These are phyloP conservation scores for Pseudoscleropodium purum DNA, from an alignment of 225 moss, liverwort and hornwort genomes.

Conservation along the genomic window DNA sequence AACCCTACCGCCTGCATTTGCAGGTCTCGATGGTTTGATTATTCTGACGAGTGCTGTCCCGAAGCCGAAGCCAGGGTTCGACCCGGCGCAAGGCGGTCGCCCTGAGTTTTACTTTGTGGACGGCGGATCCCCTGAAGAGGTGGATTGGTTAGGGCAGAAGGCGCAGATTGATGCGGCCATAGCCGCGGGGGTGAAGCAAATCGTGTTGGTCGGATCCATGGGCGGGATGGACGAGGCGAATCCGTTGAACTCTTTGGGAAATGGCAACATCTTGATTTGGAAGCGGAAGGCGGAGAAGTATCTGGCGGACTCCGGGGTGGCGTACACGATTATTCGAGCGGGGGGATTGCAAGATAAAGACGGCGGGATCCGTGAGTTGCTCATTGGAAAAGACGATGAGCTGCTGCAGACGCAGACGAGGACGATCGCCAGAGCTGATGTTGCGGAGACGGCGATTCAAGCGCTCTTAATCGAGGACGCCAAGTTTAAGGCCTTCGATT, in stretches of 20 bases:
- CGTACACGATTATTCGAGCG: slow-evolving; percentile 86
- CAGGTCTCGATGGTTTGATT: slow-evolving; percentile 56
- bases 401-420: slow-evolving; percentile 58
- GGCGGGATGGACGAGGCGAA: slow-evolving; percentile 69
- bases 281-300: slow-evolving; percentile 88
- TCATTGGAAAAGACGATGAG: slow-evolving; percentile 64
- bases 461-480: slow-evolving; percentile 74
- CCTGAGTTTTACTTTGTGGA: slow-evolving; percentile 84
- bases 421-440: slow-evolving; percentile 58
- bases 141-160: slow-evolving; percentile 90
- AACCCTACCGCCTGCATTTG: slow-evolving; percentile 35
- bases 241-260: slow-evolving; percentile 63
- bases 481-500: slow-evolving; percentile 66
- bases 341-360: slow-evolving; percentile 83
- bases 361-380: slow-evolving; percentile 66
- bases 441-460: slow-evolving; percentile 63
- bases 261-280: slow-evolving; percentile 86
- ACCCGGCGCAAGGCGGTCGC: slow-evolving; percentile 68
- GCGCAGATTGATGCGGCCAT: slow-evolving; percentile 75
- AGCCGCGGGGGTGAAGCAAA: slow-evolving; percentile 71
- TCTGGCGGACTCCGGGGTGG: slow-evolving; percentile 61
- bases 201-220: slow-evolving; percentile 91
- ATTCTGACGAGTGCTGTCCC: slow-evolving; percentile 86
- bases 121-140: slow-evolving; percentile 68
- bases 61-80: slow-evolving; percentile 82